Percentiles rank a stretch among this genome's conserved stretches.
Conservation (phyloP, 2,329 filamentous ascomycete genomes). For the Apiospora arundinis region DNA sequence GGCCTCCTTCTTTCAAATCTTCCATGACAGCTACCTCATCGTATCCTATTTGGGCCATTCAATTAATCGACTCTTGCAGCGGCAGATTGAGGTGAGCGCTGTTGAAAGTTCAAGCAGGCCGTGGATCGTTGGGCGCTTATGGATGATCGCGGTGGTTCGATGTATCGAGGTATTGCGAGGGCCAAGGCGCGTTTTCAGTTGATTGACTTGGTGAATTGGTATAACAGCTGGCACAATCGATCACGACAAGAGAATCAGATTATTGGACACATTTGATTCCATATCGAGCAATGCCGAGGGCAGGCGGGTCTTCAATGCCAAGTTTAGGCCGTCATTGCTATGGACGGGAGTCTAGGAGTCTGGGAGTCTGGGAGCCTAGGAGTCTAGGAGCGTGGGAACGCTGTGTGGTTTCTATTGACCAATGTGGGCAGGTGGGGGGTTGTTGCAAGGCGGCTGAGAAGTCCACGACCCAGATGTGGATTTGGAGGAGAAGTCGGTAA, state of each 20-base stretch:
- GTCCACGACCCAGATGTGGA: background rate
- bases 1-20: slow-evolving; percentile 20
- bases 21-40: slow-evolving; percentile 39
- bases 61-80: background rate
- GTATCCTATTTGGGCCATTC: slow-evolving; percentile 25
- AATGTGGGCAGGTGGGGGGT: background rate
- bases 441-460: background rate
- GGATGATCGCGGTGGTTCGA: background rate
- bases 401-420: background rate
- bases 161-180: background rate
- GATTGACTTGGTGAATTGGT: background rate
- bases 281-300: slow-evolving; percentile 2
- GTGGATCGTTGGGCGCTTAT: background rate
- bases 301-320: slow-evolving; percentile 11
- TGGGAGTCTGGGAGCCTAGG: too few species aligned
- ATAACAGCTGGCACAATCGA: background rate
- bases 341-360: too few species aligned
- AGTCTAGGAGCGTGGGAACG: too few species aligned
- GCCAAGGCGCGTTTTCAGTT: background rate
- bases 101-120: background rate
- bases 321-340: slow-evolving; percentile 8
- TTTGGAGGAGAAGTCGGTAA: slow-evolving; percentile 8
- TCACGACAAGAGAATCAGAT: background rate
- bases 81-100: background rate
- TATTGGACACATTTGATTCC: background rate